Evolutionary conservation across 345 rosid species (phyloP).

Genomic region (Ceriops decandra): DNA sequence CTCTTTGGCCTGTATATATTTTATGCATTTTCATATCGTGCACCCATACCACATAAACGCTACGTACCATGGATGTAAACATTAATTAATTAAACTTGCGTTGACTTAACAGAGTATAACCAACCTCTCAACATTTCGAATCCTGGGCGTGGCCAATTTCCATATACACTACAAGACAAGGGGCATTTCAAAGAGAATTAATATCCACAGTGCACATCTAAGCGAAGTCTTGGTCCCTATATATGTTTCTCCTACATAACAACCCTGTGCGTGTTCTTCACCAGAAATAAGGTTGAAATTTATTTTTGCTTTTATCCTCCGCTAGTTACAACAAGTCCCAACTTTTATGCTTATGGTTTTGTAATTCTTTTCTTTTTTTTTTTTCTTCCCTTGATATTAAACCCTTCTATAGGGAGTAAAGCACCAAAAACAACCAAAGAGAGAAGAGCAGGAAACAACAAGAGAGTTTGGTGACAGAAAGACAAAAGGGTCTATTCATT

Average conservation of each 20-base stretch:
- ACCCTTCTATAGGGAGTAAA: not conserved
- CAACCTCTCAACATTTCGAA: constrained; percentile 5
- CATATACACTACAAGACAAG: constrained; percentile 7
- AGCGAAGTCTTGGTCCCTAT: constrained; percentile 16
- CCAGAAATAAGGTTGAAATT: constrained; percentile 32
- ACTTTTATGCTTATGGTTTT: constrained; percentile 3
- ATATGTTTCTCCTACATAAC: not conserved
- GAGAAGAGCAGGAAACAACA: constrained; percentile 11
- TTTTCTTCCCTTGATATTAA: not conserved
- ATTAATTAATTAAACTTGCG: too few relatives aligned
- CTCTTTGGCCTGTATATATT: too few relatives aligned
- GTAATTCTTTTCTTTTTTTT: not conserved
- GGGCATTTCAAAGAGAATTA: constrained; percentile 13
- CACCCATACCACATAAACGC: too few relatives aligned
- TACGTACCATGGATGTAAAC: too few relatives aligned
- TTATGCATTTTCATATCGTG: too few relatives aligned
- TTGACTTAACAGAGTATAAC: not conserved
- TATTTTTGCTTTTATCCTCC: constrained; percentile 36
- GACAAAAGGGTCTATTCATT: constrained; percentile 13
- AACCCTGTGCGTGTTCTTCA: constrained; percentile 5
- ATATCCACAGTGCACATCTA: constrained; percentile 16
- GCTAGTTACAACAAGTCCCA: constrained; percentile 21
- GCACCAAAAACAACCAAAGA: constrained; percentile 3
- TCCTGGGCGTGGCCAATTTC: constrained; percentile 10
- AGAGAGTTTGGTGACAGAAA: constrained; percentile 25